Evolutionary conservation across 2,329 filamentous ascomycete species (phyloP).

Genomic region (Domatiomyces catenatus): DNA sequence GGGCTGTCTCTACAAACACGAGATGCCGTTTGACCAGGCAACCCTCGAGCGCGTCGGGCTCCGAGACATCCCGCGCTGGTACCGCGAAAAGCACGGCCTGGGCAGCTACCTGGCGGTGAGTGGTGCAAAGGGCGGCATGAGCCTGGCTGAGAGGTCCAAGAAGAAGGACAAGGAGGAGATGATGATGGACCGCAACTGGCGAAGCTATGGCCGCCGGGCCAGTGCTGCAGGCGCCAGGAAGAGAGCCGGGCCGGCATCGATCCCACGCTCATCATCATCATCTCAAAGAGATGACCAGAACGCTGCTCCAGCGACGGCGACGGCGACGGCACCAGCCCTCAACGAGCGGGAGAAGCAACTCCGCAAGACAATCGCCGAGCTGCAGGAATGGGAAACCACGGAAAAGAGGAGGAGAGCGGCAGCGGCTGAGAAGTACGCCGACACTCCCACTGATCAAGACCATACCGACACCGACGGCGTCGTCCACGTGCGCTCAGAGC

Average conservation of each 20-base stretch:
- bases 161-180: not conserved
- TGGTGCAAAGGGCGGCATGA: not conserved
- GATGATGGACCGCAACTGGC: not conserved
- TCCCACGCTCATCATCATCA: not conserved
- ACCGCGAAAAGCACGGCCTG: conserved; percentile 31
- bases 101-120: conserved; percentile 17
- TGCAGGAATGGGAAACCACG: not conserved
- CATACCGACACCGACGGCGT: not conserved
- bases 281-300: not conserved
- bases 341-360: not conserved
- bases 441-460: not conserved
- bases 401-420: not conserved
- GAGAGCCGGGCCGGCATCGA: not conserved
- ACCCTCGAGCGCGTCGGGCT: conserved; percentile 58
- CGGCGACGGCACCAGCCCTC: too few species aligned
- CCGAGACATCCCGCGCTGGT: conserved; percentile 40
- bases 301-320: too few species aligned
- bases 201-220: not conserved
- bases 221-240: not conserved
- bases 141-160: not conserved
- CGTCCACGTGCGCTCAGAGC: not conserved
- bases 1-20: conserved; percentile 78
- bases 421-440: not conserved
- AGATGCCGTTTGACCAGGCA: conserved; percentile 59
- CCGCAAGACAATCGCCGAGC: not conserved